phyloP scores from a whole-genome alignment of 257 asterid genomes.

The Scutellaria barbata region DNA sequence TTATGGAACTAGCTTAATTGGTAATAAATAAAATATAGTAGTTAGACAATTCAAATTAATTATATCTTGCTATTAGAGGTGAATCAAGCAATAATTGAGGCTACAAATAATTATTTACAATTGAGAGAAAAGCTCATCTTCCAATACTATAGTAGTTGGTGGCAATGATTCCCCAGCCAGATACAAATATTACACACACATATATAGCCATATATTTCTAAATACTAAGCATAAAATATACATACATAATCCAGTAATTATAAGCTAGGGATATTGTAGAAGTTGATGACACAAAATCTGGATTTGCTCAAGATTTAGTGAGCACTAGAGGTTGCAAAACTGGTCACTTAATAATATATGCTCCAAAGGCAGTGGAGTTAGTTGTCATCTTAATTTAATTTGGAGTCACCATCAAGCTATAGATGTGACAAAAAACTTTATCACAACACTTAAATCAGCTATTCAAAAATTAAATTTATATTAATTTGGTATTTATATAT shows the following conservation, averaged over 20 bases:
- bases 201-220: no score
- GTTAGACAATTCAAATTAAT: neutral
- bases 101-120: conserved; percentile 1
- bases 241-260: neutral
- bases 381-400: conserved; percentile 34
- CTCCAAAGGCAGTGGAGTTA: conserved; percentile 54
- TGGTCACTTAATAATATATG: conserved; percentile 38
- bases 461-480: neutral
- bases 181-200: neutral
- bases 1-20: neutral
- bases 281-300: conserved; percentile 32
- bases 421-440: conserved; percentile 35
- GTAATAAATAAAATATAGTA: neutral
- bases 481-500: conserved; percentile 2
- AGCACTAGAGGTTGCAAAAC: conserved; percentile 34
- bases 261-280: conserved; percentile 5
- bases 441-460: conserved; percentile 24
- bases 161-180: conserved; percentile 36
- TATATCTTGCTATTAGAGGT: conserved; percentile 8
- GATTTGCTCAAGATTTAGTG: conserved; percentile 37
- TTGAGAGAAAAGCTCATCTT: conserved; percentile 2
- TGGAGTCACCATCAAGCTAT: conserved; percentile 41
- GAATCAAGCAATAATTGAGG: conserved; percentile 32
- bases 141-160: conserved; percentile 29
- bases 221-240: neutral